These are phyloP conservation scores for Neobulgaria alba DNA, from an alignment of 2,329 filamentous ascomycete genomes.

Conservation along the genomic window DNA sequence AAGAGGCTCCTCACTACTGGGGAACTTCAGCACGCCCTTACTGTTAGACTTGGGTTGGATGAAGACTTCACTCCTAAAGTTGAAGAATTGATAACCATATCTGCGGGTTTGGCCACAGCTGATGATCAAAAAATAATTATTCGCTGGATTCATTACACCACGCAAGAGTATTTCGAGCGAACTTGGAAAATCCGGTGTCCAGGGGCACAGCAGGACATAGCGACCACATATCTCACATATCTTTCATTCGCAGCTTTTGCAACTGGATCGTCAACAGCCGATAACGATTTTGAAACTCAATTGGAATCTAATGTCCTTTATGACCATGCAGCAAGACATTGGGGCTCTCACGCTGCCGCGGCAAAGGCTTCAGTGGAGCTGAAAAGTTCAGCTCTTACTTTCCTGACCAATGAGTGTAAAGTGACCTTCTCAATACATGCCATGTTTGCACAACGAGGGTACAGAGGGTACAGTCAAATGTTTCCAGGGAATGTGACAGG, in stretches of 20 bases:
- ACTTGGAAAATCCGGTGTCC: slow-evolving; percentile 6
- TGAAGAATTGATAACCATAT: slow-evolving; percentile 12
- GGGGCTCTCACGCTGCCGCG: slow-evolving; percentile 29
- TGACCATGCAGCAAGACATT: slow-evolving; percentile 28
- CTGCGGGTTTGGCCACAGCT: slow-evolving; percentile 18
- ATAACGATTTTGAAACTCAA: slow-evolving; percentile 18
- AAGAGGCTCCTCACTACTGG: slow-evolving; percentile 26
- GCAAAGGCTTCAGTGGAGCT: no score
- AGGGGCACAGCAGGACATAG: slow-evolving; percentile 11
- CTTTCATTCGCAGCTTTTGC: slow-evolving; percentile 22
- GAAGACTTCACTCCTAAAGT: slow-evolving; percentile 7
- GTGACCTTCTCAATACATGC: neutral
- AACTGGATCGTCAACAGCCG: slow-evolving; percentile 12
- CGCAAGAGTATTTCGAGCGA: slow-evolving; percentile 24
- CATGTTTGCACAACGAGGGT: neutral
- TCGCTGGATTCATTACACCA: slow-evolving; percentile 23
- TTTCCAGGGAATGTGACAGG: slow-evolving; percentile 6
- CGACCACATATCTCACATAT: slow-evolving; percentile 21
- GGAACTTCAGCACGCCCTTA: slow-evolving; percentile 37
- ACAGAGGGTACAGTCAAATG: slow-evolving; percentile 4
- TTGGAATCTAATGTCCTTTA: slow-evolving; percentile 21
- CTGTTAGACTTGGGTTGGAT: slow-evolving; percentile 25
- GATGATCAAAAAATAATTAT: slow-evolving; percentile 17
- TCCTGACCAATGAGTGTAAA: slow-evolving; percentile 4
- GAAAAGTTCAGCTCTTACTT: slow-evolving; percentile 7